A percentile compares a stretch with the other conserved stretches of the same genome.
Evolutionary conservation across 208 protist species (phyloP).

Genomic region (Leishmania guyanensis): DNA sequence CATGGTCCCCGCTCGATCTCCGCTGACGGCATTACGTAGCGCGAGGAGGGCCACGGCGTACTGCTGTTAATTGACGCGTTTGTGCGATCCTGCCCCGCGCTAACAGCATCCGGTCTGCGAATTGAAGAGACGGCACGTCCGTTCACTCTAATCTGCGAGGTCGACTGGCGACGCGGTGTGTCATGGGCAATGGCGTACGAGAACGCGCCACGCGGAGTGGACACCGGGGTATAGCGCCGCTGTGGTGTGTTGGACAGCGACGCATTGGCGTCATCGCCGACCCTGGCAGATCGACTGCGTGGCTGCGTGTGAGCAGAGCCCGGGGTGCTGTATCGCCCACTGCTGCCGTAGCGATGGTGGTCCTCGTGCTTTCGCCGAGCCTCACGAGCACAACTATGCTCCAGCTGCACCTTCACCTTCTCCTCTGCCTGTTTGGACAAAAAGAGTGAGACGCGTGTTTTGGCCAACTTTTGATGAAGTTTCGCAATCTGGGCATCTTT

Average conservation of each 20-base stretch:
- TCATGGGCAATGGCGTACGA: conserved; percentile 19
- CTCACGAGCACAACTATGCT: conserved; percentile 38
- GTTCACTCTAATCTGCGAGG: conserved; percentile 1
- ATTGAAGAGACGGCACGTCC: conserved; percentile 21
- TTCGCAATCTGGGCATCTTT: conserved; percentile 41
- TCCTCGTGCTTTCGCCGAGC: conserved; percentile 31
- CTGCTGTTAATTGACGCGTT: conserved; percentile 18
- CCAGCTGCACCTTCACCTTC: conserved; percentile 43
- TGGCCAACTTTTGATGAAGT: conserved; percentile 74
- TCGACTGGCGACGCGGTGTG: conserved; percentile 15
- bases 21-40: conserved; percentile 25
- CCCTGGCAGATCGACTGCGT: conserved; percentile 17
- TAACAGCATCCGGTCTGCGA: neutral
- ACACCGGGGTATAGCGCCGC: neutral
- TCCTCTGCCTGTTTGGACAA: conserved; percentile 43
- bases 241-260: conserved; percentile 7
- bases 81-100: conserved; percentile 9
- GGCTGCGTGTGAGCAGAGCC: neutral
- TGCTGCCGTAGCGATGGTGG: conserved; percentile 10
- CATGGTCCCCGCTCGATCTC: conserved; percentile 61
- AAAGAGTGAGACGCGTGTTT: conserved; percentile 47
- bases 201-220: conserved; percentile 29
- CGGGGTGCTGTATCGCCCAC: conserved; percentile 1
- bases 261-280: neutral
- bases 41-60: conserved; percentile 27